Evolutionary conservation across 345 rosid genomes (phyloP).

Genomic region (Geranium rotundifolium): DNA sequence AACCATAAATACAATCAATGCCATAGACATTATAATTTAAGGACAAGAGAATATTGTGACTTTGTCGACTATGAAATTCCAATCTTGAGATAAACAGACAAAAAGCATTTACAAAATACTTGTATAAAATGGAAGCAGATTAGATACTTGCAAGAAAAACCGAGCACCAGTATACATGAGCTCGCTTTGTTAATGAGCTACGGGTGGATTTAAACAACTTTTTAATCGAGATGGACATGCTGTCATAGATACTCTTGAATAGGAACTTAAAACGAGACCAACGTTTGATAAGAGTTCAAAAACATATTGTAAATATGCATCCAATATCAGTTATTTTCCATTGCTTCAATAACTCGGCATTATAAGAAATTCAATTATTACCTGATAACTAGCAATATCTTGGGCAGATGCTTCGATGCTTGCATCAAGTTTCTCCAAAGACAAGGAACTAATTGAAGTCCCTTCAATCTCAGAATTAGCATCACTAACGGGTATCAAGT

Average conservation of each 20-base stretch:
- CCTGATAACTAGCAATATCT: constrained; percentile 75
- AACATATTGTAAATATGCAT: background rate
- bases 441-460: constrained; percentile 20
- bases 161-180: background rate
- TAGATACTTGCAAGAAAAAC: background rate
- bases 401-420: constrained; percentile 43
- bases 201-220: no score
- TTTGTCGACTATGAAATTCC: background rate
- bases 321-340: background rate
- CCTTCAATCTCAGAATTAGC: constrained; percentile 24
- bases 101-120: no score
- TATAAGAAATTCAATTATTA: constrained; percentile 9
- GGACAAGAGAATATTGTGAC: no score
- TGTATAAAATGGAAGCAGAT: background rate
- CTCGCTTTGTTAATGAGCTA: background rate
- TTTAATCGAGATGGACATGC: no score
- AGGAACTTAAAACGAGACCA: background rate
- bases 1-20: background rate
- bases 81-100: no score
- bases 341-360: background rate
- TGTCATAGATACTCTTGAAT: background rate
- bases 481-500: constrained; percentile 29
- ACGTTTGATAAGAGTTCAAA: background rate
- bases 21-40: no score
- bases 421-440: constrained; percentile 25